Conservation (phyloP, 306 rosid genomes). For the Rosa lucieae region DNA sequence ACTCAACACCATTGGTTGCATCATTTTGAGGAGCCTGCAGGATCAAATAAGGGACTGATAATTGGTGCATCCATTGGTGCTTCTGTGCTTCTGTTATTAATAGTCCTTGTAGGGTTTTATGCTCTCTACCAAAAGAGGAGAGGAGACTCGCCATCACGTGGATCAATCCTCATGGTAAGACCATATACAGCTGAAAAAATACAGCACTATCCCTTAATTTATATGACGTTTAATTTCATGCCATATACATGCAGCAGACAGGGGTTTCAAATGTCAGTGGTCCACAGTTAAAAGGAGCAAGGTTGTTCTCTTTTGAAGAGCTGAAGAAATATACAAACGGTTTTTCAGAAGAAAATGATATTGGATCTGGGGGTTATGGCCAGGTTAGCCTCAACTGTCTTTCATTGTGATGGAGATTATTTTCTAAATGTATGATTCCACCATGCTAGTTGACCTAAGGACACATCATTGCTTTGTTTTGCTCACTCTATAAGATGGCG, state of each 20-base stretch:
- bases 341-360: slow-evolving; percentile 44
- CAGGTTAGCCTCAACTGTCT: slow-evolving; percentile 42
- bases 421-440: background rate
- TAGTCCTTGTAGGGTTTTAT: slow-evolving; percentile 48
- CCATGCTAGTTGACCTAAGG: background rate
- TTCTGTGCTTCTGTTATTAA: slow-evolving; percentile 40
- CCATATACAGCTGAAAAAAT: background rate
- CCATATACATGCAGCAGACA: slow-evolving; percentile 39
- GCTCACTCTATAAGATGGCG: background rate
- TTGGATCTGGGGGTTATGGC: slow-evolving; percentile 85
- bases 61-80: slow-evolving; percentile 69
- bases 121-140: slow-evolving; percentile 52
- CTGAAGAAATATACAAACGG: slow-evolving; percentile 51
- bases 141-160: slow-evolving; percentile 36
- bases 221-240: slow-evolving; percentile 12
- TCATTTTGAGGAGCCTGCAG: slow-evolving; percentile 11
- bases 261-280: slow-evolving; percentile 41
- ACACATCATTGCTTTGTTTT: background rate
- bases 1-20: background rate
- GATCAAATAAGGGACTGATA: slow-evolving; percentile 42
- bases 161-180: slow-evolving; percentile 44
- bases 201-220: background rate
- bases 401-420: slow-evolving; percentile 3
- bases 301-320: slow-evolving; percentile 70
- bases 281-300: slow-evolving; percentile 70